A percentile compares a stretch with the other conserved stretches of the same genome.
These are phyloP conservation scores for Mortierella alpina DNA, from an alignment of 192 early-diverging fungal genomes.

Conservation along the genomic window DNA sequence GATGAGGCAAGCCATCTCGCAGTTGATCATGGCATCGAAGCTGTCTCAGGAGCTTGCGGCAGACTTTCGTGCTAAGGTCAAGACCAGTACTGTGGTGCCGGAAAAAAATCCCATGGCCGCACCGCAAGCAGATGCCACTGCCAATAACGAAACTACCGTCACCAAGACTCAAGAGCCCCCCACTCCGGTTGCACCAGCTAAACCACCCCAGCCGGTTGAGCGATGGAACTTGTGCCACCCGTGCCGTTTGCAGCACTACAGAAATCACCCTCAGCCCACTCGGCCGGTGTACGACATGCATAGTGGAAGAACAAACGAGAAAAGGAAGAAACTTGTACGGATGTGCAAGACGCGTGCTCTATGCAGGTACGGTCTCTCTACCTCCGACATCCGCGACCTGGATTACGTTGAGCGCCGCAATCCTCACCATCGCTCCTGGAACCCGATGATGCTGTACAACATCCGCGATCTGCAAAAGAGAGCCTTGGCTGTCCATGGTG, in stretches of 20 bases:
- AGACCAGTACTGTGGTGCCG: no score
- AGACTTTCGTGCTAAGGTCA: no score
- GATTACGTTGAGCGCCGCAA: neutral
- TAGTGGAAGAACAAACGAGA: neutral
- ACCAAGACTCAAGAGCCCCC: no score
- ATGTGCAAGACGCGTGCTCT: slow-evolving; percentile 22
- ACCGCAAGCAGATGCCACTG: no score
- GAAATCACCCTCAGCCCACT: neutral
- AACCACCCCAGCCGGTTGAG: neutral
- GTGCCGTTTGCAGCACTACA: slow-evolving; percentile 13
- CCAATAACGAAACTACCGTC: no score
- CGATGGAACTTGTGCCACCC: slow-evolving; percentile 14
- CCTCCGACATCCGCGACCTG: neutral
- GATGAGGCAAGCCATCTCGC: no score
- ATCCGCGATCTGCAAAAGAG: neutral
- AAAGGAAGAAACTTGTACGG: neutral
- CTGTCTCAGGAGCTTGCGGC: no score
- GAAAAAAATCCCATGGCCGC: no score
- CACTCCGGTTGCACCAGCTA: no score
- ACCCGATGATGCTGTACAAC: slow-evolving; percentile 23
- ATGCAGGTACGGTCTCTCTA: neutral
- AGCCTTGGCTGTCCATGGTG: slow-evolving; percentile 14
- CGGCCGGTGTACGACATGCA: neutral
- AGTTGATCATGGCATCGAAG: no score
- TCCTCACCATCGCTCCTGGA: slow-evolving; percentile 2